Percentiles rank a stretch among this genome's conserved stretches.
phyloP scores from a whole-genome alignment of 2,329 filamentous ascomycete genomes.

The Fusarium ramigenum region DNA sequence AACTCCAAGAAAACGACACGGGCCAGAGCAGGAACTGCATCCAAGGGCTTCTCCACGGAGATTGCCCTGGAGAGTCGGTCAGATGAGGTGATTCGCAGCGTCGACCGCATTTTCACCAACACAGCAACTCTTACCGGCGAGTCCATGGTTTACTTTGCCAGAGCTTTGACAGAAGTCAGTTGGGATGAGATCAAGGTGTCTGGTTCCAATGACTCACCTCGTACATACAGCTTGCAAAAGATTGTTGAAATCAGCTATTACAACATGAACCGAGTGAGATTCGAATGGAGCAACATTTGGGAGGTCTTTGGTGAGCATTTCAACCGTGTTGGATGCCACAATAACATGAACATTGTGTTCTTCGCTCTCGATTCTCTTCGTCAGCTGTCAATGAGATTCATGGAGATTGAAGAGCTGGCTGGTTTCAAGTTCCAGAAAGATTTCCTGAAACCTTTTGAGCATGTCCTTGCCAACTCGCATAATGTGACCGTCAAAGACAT shows the following conservation, averaged over 20 bases:
- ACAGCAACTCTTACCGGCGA: conserved; percentile 93
- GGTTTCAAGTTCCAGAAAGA: conserved; percentile 99
- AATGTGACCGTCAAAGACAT: conserved; percentile 97
- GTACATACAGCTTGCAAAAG: conserved; percentile 97
- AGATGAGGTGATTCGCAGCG: conserved; percentile 89
- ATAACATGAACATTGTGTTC: conserved; percentile 96
- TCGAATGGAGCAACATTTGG: conserved; percentile 99
- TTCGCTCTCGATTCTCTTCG: conserved; percentile 95
- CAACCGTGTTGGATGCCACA: conserved; percentile 95
- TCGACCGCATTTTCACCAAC: conserved; percentile 96
- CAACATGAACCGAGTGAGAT: conserved; percentile 98
- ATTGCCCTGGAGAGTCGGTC: conserved; percentile 93
- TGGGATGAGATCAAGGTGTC: conserved; percentile 99
- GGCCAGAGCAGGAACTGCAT: conserved; percentile 64
- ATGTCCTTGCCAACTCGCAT: conserved; percentile 92
- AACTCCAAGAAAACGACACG: conserved; percentile 63
- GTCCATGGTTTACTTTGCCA: conserved; percentile 94
- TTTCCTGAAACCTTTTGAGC: conserved; percentile 97
- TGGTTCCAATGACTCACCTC: conserved; percentile 91
- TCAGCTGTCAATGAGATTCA: conserved; percentile 97
- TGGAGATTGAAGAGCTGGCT: conserved; percentile 97
- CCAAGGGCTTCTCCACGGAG: conserved; percentile 75
- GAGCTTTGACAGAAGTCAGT: conserved; percentile 91
- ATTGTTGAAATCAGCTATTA: conserved; percentile 99
- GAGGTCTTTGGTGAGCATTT: conserved; percentile 97